Conservation (phyloP, 345 rosid species). For the Noccaea bulbosa region DNA sequence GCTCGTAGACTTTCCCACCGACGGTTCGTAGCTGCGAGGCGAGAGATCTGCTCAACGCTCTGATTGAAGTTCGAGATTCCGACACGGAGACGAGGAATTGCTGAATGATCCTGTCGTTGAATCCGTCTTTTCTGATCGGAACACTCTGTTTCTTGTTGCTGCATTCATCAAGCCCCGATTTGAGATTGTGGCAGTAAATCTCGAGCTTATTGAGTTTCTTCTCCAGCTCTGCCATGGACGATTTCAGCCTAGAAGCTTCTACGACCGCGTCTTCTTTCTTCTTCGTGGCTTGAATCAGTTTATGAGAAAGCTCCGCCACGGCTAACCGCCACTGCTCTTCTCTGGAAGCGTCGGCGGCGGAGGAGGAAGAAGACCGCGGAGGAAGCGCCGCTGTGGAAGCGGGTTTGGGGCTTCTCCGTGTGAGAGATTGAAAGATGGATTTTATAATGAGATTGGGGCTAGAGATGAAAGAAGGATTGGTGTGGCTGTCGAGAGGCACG, state of each 20-base stretch:
- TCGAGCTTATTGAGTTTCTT: slow-evolving; percentile 90
- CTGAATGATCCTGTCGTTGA: slow-evolving; percentile 59
- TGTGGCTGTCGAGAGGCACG: slow-evolving; percentile 74
- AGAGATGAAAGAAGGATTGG: slow-evolving; percentile 54
- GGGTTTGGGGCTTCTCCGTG: slow-evolving; percentile 65
- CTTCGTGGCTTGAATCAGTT: slow-evolving; percentile 76
- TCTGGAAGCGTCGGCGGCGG: slow-evolving; percentile 45
- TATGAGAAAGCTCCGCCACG: slow-evolving; percentile 80
- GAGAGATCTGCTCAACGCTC: slow-evolving; percentile 67
- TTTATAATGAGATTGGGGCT: slow-evolving; percentile 84
- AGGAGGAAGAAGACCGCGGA: slow-evolving; percentile 36
- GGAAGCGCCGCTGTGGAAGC: slow-evolving; percentile 34
- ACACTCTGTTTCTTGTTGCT: slow-evolving; percentile 47
- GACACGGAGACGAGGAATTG: slow-evolving; percentile 70
- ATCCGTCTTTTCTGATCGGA: slow-evolving; percentile 31
- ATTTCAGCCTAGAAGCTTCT: slow-evolving; percentile 77
- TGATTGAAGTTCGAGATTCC: slow-evolving; percentile 66
- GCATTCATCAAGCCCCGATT: slow-evolving; percentile 76
- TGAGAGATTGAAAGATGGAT: slow-evolving; percentile 67
- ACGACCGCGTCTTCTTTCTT: slow-evolving; percentile 79
- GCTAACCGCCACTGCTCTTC: slow-evolving; percentile 82
- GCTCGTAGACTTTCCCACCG: slow-evolving; percentile 64
- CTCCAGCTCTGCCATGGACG: slow-evolving; percentile 92
- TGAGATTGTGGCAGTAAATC: slow-evolving; percentile 73
- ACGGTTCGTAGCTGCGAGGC: slow-evolving; percentile 63